Conservation (phyloP, 1,284 basidiomycete species). For the Lentinula novae-zelandiae region DNA sequence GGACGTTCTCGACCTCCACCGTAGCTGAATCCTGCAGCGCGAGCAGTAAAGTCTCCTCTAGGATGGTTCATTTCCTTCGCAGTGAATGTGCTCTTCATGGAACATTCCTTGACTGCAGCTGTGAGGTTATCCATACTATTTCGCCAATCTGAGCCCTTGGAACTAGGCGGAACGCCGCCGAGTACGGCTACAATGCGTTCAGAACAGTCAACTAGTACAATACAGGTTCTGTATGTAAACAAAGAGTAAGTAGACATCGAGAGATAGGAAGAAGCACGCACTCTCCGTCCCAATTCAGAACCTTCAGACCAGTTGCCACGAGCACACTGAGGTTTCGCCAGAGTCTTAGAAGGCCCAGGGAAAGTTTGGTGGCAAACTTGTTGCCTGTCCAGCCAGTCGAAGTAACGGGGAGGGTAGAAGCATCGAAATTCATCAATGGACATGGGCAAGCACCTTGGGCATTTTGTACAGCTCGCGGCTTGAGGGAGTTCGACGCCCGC, state of each 20-base stretch:
- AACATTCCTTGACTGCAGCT: not conserved
- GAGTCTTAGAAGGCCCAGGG: not conserved
- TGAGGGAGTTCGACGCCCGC: not conserved
- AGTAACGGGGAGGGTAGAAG: not conserved
- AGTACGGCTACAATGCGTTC: not conserved
- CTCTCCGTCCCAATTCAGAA: not conserved
- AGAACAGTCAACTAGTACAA: not conserved
- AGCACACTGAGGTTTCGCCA: not conserved
- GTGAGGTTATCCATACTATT: not conserved
- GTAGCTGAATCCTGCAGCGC: constrained; percentile 3
- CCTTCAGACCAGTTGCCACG: not conserved
- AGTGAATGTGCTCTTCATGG: not conserved
- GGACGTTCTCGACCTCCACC: constrained; percentile 10
- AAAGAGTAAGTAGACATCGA: not conserved
- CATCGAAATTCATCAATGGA: not conserved
- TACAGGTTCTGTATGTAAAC: not conserved
- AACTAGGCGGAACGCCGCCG: not conserved
- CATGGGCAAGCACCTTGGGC: not conserved
- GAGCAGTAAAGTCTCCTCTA: constrained; percentile 13
- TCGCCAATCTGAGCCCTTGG: not conserved
- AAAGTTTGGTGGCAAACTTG: not conserved
- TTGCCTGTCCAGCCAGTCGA: not conserved
- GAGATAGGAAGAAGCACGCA: not conserved
- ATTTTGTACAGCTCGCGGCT: not conserved
- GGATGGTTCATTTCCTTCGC: not conserved